Percentiles rank a stretch among this genome's conserved stretches.
Conservation (phyloP, 2,329 filamentous ascomycete genomes). For the Bipolaris cookei region DNA sequence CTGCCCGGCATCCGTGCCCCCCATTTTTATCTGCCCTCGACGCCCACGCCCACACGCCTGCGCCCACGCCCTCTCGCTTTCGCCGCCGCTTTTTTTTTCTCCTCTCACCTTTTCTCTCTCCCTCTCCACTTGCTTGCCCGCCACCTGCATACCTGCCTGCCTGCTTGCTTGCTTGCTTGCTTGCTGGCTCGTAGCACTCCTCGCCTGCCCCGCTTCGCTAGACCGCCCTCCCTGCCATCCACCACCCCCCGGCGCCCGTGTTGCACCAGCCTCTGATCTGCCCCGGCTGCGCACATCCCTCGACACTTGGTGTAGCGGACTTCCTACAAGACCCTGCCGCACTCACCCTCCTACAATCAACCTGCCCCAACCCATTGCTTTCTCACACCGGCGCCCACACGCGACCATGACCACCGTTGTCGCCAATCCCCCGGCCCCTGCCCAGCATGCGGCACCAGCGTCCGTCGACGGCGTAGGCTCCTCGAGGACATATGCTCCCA, state of each 20-base stretch:
- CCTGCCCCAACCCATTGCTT: slow-evolving; percentile 24
- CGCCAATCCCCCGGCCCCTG: slow-evolving; percentile 51
- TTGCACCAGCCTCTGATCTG: slow-evolving; percentile 36
- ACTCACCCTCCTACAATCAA: slow-evolving; percentile 43
- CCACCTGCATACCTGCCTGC: neutral
- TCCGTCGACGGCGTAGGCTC: slow-evolving; percentile 47
- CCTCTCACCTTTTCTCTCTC: neutral
- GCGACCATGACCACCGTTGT: slow-evolving; percentile 56
- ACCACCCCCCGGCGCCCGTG: slow-evolving; percentile 18
- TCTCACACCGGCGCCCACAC: slow-evolving; percentile 26
- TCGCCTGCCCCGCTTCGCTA: slow-evolving; percentile 7
- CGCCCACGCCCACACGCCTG: slow-evolving; percentile 21
- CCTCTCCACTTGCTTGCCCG: slow-evolving; percentile 3
- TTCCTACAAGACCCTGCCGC: slow-evolving; percentile 41
- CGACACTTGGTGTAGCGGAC: slow-evolving; percentile 47
- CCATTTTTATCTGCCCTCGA: slow-evolving; percentile 33
- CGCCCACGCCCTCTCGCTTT: slow-evolving; percentile 13
- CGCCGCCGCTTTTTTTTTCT: neutral
- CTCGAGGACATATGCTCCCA: slow-evolving; percentile 53
- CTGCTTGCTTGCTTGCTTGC: no score
- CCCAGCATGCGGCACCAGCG: slow-evolving; percentile 48
- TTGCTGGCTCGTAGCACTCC: no score
- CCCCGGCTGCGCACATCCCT: slow-evolving; percentile 40
- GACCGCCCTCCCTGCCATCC: slow-evolving; percentile 1
- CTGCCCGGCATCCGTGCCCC: slow-evolving; percentile 20